Evolutionary conservation across 1,284 basidiomycete species (phyloP).

Genomic region (Cronartium quercuum): DNA sequence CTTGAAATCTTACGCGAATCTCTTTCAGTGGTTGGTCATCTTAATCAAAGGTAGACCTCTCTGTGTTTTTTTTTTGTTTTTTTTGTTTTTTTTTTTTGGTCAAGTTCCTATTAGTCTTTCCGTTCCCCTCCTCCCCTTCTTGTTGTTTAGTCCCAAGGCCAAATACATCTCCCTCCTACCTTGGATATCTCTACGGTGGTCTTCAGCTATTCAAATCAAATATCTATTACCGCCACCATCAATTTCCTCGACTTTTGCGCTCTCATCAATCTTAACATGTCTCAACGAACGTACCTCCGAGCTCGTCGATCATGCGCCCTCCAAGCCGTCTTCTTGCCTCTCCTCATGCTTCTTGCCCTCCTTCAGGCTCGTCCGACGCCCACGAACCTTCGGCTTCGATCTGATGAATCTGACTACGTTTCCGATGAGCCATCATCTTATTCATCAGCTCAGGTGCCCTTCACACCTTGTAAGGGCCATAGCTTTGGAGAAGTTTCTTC

Average conservation of each 20-base stretch:
- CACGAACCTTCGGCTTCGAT: neutral
- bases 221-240: too few relatives aligned
- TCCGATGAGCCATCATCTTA: neutral
- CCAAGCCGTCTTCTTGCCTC: neutral
- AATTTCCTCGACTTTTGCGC: neutral
- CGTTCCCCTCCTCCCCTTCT: too few relatives aligned
- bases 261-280: neutral
- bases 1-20: too few relatives aligned
- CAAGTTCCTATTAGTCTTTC: too few relatives aligned
- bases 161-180: too few relatives aligned
- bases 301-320: neutral
- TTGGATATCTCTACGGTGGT: too few relatives aligned
- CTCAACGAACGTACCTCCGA: neutral
- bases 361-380: neutral
- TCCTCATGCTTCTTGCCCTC: neutral
- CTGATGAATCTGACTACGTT: neutral
- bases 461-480: neutral
- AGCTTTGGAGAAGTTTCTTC: slow-evolving; percentile 6
- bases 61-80: too few relatives aligned
- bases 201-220: too few relatives aligned
- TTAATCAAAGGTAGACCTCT: too few relatives aligned
- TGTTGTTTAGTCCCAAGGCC: too few relatives aligned
- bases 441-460: neutral
- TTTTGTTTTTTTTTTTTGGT: too few relatives aligned
- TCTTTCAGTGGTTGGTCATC: too few relatives aligned